phyloP scores from a whole-genome alignment of 352 stramenopile genomes.

The Globisporangium okanoganense region DNA sequence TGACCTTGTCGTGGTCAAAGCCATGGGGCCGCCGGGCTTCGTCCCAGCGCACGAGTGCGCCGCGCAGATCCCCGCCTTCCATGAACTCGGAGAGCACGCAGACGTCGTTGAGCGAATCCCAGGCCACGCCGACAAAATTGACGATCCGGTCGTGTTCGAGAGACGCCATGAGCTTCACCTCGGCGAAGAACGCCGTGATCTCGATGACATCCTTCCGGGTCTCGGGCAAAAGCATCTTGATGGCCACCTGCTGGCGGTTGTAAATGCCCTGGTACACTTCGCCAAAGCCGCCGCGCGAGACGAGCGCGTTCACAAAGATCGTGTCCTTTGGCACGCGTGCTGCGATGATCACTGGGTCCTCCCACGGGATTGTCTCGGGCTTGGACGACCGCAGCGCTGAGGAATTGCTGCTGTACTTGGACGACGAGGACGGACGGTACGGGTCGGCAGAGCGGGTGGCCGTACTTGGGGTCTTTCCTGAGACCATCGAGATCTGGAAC shows the following conservation, averaged over 20 bases:
- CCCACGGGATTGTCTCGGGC: slow-evolving; percentile 21
- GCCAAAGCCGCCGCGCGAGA: slow-evolving; percentile 37
- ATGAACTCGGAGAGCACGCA: slow-evolving; percentile 40
- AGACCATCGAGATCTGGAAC: not conserved
- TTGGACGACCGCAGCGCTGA: too few species aligned
- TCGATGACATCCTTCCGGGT: slow-evolving; percentile 22
- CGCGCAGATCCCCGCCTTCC: slow-evolving; percentile 35
- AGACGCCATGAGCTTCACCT: slow-evolving; percentile 39
- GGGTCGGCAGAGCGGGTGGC: not conserved
- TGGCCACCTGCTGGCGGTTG: slow-evolving; percentile 29
- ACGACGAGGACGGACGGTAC: not conserved
- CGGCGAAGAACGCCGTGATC: slow-evolving; percentile 33
- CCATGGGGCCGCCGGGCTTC: slow-evolving; percentile 22
- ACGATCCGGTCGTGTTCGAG: slow-evolving; percentile 40
- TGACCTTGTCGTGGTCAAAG: slow-evolving; percentile 30
- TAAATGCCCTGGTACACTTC: slow-evolving; percentile 39
- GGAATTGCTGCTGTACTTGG: too few species aligned
- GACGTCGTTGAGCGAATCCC: slow-evolving; percentile 40
- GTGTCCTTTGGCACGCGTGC: slow-evolving; percentile 31
- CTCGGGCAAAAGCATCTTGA: slow-evolving; percentile 39
- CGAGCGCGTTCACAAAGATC: slow-evolving; percentile 12
- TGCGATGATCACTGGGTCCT: slow-evolving; percentile 28
- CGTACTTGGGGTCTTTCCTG: not conserved
- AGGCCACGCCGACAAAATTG: slow-evolving; percentile 41
- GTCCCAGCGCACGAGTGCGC: slow-evolving; percentile 23